These are phyloP conservation scores for Aspergillus glaucus DNA, from an alignment of 2,329 filamentous ascomycete species.

Conservation along the genomic window DNA sequence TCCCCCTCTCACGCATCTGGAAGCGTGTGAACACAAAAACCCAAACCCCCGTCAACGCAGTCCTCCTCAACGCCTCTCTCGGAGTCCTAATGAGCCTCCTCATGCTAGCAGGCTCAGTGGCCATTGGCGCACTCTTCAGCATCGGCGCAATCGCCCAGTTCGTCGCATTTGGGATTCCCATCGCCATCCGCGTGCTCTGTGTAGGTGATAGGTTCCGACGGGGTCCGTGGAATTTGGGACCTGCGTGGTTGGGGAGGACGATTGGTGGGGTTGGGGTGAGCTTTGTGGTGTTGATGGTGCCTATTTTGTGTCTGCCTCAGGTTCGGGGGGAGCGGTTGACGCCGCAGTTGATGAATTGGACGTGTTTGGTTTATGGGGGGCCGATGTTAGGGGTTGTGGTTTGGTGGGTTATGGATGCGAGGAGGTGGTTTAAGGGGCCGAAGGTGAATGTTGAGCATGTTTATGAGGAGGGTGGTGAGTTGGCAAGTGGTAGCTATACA, in stretches of 20 bases:
- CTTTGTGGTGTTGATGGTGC: slow-evolving; percentile 62
- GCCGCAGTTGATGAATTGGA: slow-evolving; percentile 60
- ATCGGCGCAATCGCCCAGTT: slow-evolving; percentile 65
- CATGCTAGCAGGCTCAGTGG: slow-evolving; percentile 57
- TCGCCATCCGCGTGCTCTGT: slow-evolving; percentile 40
- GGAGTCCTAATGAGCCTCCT: slow-evolving; percentile 57
- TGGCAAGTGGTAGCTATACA: slow-evolving; percentile 6
- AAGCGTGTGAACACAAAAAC: slow-evolving; percentile 56
- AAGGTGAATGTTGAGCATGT: slow-evolving; percentile 60
- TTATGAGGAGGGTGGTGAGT: slow-evolving; percentile 14
- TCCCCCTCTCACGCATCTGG: slow-evolving; percentile 55
- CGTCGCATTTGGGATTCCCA: slow-evolving; percentile 44
- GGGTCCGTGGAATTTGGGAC: slow-evolving; percentile 64
- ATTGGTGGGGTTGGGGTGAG: slow-evolving; percentile 52
- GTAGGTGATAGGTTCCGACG: slow-evolving; percentile 59
- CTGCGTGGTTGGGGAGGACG: slow-evolving; percentile 43
- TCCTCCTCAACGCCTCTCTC: slow-evolving; percentile 59
- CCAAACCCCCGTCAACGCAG: slow-evolving; percentile 62
- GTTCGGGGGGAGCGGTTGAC: slow-evolving; percentile 50
- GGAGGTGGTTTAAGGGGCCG: slow-evolving; percentile 65
- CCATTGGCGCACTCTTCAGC: slow-evolving; percentile 63
- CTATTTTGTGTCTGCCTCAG: slow-evolving; percentile 60
- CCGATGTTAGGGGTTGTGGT: slow-evolving; percentile 54
- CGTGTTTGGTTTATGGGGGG: slow-evolving; percentile 58
- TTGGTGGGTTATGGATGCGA: slow-evolving; percentile 60